phyloP scores from a whole-genome alignment of 2,329 filamentous ascomycete genomes.

The Aureobasidium zeae region DNA sequence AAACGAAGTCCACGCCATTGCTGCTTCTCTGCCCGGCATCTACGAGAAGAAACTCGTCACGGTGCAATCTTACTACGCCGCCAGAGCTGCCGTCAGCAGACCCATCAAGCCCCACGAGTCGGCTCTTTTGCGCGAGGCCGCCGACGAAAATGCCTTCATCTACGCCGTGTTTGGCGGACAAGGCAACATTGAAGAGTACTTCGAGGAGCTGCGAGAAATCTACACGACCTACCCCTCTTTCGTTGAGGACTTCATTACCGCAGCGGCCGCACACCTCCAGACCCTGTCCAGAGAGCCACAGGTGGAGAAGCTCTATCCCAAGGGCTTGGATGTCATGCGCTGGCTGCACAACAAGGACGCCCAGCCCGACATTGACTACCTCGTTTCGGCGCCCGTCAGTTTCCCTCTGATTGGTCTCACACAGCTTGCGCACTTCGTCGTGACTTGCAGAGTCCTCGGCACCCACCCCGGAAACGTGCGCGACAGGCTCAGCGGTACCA shows the following conservation, averaged over 20 bases:
- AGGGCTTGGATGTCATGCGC: constrained; percentile 88
- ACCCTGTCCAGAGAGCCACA: constrained; percentile 70
- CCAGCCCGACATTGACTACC: constrained; percentile 87
- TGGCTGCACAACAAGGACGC: constrained; percentile 86
- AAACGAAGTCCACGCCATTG: constrained; percentile 91
- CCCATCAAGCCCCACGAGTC: constrained; percentile 89
- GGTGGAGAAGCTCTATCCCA: constrained; percentile 91
- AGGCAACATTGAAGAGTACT: constrained; percentile 99
- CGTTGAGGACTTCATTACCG: constrained; percentile 71
- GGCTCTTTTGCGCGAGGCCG: constrained; percentile 78
- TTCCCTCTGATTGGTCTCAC: constrained; percentile 92
- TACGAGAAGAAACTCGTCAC: constrained; percentile 85
- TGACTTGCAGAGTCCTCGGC: constrained; percentile 85
- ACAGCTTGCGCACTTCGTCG: constrained; percentile 89
- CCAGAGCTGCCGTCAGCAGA: constrained; percentile 72
- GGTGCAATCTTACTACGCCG: constrained; percentile 84
- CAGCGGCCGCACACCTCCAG: constrained; percentile 79
- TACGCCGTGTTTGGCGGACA: constrained; percentile 96
- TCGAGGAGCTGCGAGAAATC: constrained; percentile 88
- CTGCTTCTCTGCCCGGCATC: constrained; percentile 78
- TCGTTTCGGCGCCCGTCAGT: constrained; percentile 90
- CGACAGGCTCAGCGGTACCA: constrained; percentile 75
- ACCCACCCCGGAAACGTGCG: constrained; percentile 81
- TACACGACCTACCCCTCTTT: constrained; percentile 88
- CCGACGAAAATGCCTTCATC: constrained; percentile 71